A percentile compares a stretch with the other conserved stretches of the same genome.
Evolutionary conservation across 2,329 filamentous ascomycete genomes (phyloP).

Genomic region (Beauveria australis): DNA sequence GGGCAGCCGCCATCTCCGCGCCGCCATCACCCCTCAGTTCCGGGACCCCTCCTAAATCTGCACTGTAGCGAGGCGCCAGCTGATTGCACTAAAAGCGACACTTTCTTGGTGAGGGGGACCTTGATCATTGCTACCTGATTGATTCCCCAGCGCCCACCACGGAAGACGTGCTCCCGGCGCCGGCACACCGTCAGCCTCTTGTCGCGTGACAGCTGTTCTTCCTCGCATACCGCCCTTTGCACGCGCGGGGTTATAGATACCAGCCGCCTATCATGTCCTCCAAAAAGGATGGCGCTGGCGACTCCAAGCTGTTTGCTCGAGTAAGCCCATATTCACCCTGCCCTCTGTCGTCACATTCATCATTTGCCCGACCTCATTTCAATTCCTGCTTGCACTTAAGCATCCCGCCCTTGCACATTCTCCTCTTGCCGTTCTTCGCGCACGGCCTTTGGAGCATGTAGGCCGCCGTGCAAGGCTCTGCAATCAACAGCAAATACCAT

Average conservation of each 20-base stretch:
- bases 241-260: constrained; percentile 9
- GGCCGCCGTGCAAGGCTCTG: not conserved
- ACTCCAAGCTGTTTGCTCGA: constrained; percentile 98
- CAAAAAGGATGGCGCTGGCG: constrained; percentile 58
- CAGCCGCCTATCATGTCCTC: constrained; percentile 40
- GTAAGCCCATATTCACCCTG: constrained; percentile 44
- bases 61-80: not conserved
- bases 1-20: not conserved
- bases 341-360: not conserved
- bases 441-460: not conserved
- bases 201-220: constrained; percentile 13
- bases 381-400: not conserved
- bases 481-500: constrained; percentile 13
- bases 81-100: constrained; percentile 6
- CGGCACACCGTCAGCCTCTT: constrained; percentile 1
- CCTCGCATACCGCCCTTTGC: not conserved
- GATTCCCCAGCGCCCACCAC: not conserved
- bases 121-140: not conserved
- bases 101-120: not conserved
- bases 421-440: not conserved
- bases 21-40: not conserved
- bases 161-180: not conserved
- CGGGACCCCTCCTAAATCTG: not conserved
- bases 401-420: not conserved
- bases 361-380: constrained; percentile 11